Evolutionary conservation across 345 rosid species (phyloP), one percentile per base, ranked within the genome.

Genomic region (Boechera divaricarpa): DNA sequence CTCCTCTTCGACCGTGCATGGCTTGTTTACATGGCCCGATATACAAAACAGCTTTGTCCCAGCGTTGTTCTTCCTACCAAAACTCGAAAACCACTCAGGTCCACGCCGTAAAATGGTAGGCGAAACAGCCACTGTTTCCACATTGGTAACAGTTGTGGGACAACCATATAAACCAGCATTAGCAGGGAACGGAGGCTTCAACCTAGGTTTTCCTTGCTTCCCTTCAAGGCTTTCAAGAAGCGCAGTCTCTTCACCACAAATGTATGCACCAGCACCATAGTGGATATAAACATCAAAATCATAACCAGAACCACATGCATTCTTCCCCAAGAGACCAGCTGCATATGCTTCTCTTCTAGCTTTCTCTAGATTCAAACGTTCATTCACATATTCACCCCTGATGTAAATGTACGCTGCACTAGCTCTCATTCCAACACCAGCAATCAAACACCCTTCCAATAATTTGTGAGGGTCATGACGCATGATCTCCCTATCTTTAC

Each of bases 161-260:
- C 98, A 95, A 74, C 99, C 99, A 70, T 92, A 95, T 68, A 95
- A 83, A 47, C 99, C 98, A 12, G 97, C 92, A 87, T 92, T 92
- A 57, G 97, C 99, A 54, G 98, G 99, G 86, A 91, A 95, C 38
- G 99, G 98, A 77, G 99, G 99, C 90, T 95, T 95, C 91, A 95
- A 82, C 82, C 99, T 87, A 54, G 98, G 98, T 64, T 94, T 94
- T 57, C 97, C 97, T 83, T 94, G 98, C 70, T 89, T 94, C 47
- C 98, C 98, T 84, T 94, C 97, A 38, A 94, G 98, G 75, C 97
- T 94, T 75, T 94, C 97, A 77, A 94, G 77, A 77, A 92, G 97
- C 12, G 99, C 94, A 24, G 99, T 95, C 88, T 95, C 99, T 78
- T 95, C 99, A 69, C 94, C 99, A 78, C 99, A 92, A 42, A 95